Evolutionary conservation across 1,284 basidiomycete genomes (phyloP), one percentile per base, ranked within the genome.

Genomic region (Cerioporus squamosus): DNA sequence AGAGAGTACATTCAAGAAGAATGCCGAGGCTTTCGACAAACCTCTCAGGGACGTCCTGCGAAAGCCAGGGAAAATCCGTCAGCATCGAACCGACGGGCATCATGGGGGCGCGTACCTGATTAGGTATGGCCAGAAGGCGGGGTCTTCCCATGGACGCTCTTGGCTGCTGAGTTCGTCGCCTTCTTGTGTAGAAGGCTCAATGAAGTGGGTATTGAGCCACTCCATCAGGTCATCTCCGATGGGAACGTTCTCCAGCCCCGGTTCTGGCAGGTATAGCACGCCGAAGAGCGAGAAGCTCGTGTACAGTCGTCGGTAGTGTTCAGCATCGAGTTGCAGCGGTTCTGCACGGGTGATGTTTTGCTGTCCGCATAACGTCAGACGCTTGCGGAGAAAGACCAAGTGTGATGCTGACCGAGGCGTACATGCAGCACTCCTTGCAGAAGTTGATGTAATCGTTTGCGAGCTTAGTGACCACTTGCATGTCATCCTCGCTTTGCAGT

Each of bases 171-270:
- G 80, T 55, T 91, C 86, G 64, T 91, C 88, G 14, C 93, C 94
- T 69, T 95, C 92, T 68, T 93, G 90, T 0, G 88, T 89, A 5
- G 90, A 90, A 17, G 95, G 95, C 63, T 90, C 86, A 38, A 92
- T 88, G 71, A 94, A 95, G 68, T 93, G 88, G 15, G 81, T 88
- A 70, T 99, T 99, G 24, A 98, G 81, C 97, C 97, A 99, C 68
- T 98, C 94, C 76, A 98, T 86, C 0, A 99, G 79, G 64, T 98
- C 96, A 68, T 98, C 97, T 9, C 94, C 95, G 1, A 98, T 85
- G 1, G 97, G 87, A 1, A 90, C 93, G 65, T 91, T 84, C 57
- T 95, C 93, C 39, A 87, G 82, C 1, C 91, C 94, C 36, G 89
- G 86, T 60, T 88, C 86, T 0, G 97, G 92, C 1, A 96, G 77